Base-by-base conservation (phyloP, 805 yeast species). In the Wickerhamiella musiphila region DNA sequence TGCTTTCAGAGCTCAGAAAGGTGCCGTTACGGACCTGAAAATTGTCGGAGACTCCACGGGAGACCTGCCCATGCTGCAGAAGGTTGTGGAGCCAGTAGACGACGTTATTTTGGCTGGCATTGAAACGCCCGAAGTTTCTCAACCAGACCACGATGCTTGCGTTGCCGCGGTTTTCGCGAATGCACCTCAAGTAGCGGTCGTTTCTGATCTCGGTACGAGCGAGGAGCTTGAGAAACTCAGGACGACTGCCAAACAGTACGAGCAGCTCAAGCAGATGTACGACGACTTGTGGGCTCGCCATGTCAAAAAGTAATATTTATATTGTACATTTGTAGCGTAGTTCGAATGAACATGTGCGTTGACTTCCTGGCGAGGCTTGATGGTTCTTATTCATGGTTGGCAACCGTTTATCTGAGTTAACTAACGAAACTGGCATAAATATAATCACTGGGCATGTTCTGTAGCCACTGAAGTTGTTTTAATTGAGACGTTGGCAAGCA, bases 11-110 rank as follows among this genome's bases (percentile, higher is more conserved):
- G 39, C 42, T 30, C 40, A 35, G 33, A 34, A 34, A 36, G 50
- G 51, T 9, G 38, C 42, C 6, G 38, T 45, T 8, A 31, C 40
- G 8, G 33, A 38, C 12, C 33, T 52, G 2, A 30, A 33, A 11
- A 28, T 40, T 11, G 33, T 32, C 13, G 32, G 21, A n/a, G 26
- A 33, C n/a, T 9, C 23, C 4, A 34, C 35, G 1, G 42, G 26
- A 4, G 50, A 38, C 19, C 23, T 53, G 16, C 53, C 51, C 11
- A 32, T 34, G 25, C 38, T 51, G 30, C 51, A 47, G 31, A 39
- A 54, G 10, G 34, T 37, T 4, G n/a, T 44, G 2, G 48, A 41
- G 14, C 19, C 29, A 5, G 31, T 19, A 16, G 18, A 11, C 26
- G 26, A 24, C 18, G 3, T 13, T 6, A 9, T 24, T 13, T n/a